These are phyloP conservation scores for Globisporangium middletonii DNA, from an alignment of 352 stramenopile species.

Conservation along the genomic window DNA sequence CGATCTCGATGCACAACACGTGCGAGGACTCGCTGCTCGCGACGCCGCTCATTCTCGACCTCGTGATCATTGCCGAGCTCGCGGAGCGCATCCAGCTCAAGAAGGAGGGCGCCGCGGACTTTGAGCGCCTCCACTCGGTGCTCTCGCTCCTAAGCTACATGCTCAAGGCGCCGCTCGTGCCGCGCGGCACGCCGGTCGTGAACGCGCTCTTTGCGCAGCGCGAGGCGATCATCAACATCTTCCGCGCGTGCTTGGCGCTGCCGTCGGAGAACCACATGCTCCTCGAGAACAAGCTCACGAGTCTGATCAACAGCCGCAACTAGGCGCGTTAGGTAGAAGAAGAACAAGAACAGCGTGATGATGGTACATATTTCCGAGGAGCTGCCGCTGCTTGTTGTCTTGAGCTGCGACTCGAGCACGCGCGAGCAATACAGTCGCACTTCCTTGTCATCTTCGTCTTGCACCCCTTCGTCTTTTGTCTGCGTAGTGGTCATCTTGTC, in stretches of 20 bases:
- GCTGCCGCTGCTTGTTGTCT: too few species aligned
- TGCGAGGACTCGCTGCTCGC: slow-evolving; percentile 99
- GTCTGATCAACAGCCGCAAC: slow-evolving; percentile 64
- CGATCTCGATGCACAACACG: slow-evolving; percentile 99
- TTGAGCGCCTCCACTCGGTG: slow-evolving; percentile 96
- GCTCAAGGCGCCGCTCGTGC: slow-evolving; percentile 98
- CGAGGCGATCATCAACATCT: slow-evolving; percentile 97
- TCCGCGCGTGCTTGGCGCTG: slow-evolving; percentile 96
- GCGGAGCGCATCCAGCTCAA: slow-evolving; percentile 95
- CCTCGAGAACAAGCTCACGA: slow-evolving; percentile 94
- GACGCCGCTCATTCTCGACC: slow-evolving; percentile 97
- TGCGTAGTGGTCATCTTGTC: too few species aligned
- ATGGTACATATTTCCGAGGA: not conserved
- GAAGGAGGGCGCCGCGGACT: slow-evolving; percentile 84
- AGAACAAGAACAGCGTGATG: not conserved
- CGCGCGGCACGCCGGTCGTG: slow-evolving; percentile 96
- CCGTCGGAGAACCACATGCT: slow-evolving; percentile 98
- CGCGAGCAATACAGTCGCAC: too few species aligned
- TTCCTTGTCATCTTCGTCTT: too few species aligned
- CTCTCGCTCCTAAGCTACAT: slow-evolving; percentile 98
- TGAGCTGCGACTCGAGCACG: too few species aligned
- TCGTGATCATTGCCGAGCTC: slow-evolving; percentile 97
- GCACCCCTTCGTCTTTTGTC: too few species aligned
- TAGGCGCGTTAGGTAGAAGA: slow-evolving; percentile 18
- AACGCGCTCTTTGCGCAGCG: slow-evolving; percentile 98